Evolutionary conservation across 805 yeast genomes (phyloP).

Genomic region (Candida morakotiae): DNA sequence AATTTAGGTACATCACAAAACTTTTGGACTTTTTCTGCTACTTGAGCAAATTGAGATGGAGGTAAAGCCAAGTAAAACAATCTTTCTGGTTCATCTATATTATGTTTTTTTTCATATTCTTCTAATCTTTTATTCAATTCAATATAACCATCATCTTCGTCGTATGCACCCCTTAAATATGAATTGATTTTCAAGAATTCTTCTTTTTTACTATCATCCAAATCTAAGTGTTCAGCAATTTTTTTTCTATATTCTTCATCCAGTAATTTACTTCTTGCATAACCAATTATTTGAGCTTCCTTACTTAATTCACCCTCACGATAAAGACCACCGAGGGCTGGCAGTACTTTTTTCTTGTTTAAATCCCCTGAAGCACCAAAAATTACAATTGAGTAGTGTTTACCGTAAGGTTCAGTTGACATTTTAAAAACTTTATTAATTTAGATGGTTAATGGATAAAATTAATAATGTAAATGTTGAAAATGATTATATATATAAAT

Average conservation of each 20-base stretch:
- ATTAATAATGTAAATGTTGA: no score
- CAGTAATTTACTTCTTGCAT: conserved; percentile 78
- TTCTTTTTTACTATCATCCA: conserved; percentile 39
- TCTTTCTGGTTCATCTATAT: conserved; percentile 59
- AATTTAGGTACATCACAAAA: conserved; percentile 55
- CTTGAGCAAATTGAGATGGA: conserved; percentile 83
- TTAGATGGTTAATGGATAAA: no score
- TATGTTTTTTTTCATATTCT: conserved; percentile 50
- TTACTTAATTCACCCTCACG: conserved; percentile 68
- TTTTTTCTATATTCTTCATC: conserved; percentile 26
- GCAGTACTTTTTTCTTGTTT: conserved; percentile 93
- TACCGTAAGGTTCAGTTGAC: neutral
- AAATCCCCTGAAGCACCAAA: conserved; percentile 95
- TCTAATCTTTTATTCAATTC: conserved; percentile 52
- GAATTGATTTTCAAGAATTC: conserved; percentile 63
- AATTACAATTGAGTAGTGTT: conserved; percentile 49
- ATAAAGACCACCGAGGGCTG: conserved; percentile 70
- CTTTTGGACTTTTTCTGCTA: conserved; percentile 68
- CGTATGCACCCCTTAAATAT: conserved; percentile 80
- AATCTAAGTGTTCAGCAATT: conserved; percentile 63
- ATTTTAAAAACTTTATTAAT: no score
- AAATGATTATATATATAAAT: no score
- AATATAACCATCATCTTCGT: conserved; percentile 68
- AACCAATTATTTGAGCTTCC: conserved; percentile 76
- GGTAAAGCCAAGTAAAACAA: conserved; percentile 92